Evolutionary conservation across 1,284 basidiomycete genomes (phyloP).

Genomic region (Sporisorium sorghi): DNA sequence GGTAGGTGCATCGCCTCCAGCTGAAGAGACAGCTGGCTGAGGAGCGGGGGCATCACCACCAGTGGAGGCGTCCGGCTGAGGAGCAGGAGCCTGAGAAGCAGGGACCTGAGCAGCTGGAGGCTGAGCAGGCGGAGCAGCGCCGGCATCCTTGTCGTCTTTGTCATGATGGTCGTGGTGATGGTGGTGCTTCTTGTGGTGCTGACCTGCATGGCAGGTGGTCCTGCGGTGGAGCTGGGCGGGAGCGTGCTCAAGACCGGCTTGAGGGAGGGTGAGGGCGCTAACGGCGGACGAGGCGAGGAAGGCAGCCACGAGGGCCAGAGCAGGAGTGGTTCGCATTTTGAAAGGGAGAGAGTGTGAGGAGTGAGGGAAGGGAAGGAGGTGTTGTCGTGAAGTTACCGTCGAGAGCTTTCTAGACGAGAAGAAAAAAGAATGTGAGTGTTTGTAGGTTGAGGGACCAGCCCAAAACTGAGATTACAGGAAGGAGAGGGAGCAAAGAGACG

Average conservation of each 20-base stretch:
- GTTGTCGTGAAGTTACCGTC: not conserved
- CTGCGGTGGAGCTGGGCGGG: slow-evolving; percentile 1
- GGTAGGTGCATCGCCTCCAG: not conserved
- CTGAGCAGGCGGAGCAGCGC: not conserved
- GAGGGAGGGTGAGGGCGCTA: slow-evolving; percentile 13
- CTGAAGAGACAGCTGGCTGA: not conserved
- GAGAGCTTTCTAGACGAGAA: not conserved
- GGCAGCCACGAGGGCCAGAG: slow-evolving; percentile 30
- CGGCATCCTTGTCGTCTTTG: not conserved
- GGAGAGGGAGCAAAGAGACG: not conserved
- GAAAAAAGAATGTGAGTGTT: slow-evolving; percentile 17
- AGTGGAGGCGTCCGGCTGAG: not conserved
- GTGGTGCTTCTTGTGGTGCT: slow-evolving; percentile 3
- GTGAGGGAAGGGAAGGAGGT: not conserved
- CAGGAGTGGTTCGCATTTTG: slow-evolving; percentile 27
- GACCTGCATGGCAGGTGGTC: not conserved
- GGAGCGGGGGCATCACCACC: not conserved
- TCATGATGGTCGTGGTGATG: slow-evolving; percentile 2
- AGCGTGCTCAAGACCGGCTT: slow-evolving; percentile 10
- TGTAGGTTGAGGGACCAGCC: slow-evolving; percentile 34
- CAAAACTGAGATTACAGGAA: not conserved
- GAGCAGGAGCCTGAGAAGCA: not conserved
- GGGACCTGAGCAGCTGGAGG: not conserved
- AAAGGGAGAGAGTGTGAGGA: not conserved
- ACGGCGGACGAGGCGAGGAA: slow-evolving; percentile 22